Percentiles rank a stretch among this genome's conserved stretches.
Evolutionary conservation across 1,284 basidiomycete species (phyloP).

Genomic region (Xerocomus nothofagi): DNA sequence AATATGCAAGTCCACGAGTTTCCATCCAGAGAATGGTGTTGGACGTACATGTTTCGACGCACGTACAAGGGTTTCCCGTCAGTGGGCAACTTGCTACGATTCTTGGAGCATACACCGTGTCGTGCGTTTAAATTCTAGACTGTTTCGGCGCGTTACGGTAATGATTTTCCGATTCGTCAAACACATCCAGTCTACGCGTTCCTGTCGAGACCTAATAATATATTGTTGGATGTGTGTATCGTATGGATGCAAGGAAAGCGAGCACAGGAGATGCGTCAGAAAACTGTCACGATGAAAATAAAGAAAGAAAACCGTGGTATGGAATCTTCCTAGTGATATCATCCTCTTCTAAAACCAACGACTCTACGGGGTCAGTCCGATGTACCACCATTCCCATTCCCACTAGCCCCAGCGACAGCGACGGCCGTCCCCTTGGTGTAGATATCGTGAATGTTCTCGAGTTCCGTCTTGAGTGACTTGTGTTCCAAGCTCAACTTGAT

Average conservation of each 20-base stretch:
- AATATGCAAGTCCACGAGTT: too few species aligned
- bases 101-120: too few species aligned
- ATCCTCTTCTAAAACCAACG: background rate
- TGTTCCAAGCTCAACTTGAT: constrained; percentile 44
- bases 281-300: background rate
- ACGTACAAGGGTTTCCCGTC: too few species aligned
- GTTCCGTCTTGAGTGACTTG: constrained; percentile 44
- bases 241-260: background rate
- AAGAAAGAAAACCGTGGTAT: background rate
- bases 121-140: too few species aligned
- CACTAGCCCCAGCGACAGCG: background rate
- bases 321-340: background rate
- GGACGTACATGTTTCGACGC: too few species aligned
- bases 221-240: background rate
- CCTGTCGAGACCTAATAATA: background rate
- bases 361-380: constrained; percentile 12
- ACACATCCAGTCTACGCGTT: too few species aligned
- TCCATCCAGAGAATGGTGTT: too few species aligned
- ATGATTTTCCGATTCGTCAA: too few species aligned
- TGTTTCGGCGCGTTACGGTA: too few species aligned
- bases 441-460: constrained; percentile 46
- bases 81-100: too few species aligned
- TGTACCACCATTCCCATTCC: constrained; percentile 1
- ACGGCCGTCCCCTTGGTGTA: constrained; percentile 25
- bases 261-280: background rate